These are phyloP conservation scores for Teratosphaeria epicoccoides DNA, from an alignment of 2,329 filamentous ascomycete species.

Conservation along the genomic window DNA sequence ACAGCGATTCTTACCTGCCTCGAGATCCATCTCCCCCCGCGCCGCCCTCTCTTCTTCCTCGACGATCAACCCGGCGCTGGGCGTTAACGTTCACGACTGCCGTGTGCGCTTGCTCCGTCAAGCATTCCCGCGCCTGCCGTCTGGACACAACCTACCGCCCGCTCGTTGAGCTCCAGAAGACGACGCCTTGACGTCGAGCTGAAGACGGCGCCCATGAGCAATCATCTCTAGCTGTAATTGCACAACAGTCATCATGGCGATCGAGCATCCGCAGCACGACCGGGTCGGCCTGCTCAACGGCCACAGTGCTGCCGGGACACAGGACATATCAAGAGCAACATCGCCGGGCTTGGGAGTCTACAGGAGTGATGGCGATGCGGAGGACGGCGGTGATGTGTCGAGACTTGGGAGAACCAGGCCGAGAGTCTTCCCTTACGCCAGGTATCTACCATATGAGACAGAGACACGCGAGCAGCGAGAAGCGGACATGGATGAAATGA, in stretches of 20 bases:
- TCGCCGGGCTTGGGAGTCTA: constrained; percentile 60
- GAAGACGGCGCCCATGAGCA: background rate
- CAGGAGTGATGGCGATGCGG: constrained; percentile 17
- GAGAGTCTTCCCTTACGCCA: constrained; percentile 86
- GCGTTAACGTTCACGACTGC: too few relatives aligned
- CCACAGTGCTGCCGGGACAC: constrained; percentile 34
- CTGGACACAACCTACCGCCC: background rate
- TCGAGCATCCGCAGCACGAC: constrained; percentile 16
- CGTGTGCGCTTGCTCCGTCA: background rate
- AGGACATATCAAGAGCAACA: constrained; percentile 74
- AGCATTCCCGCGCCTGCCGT: background rate
- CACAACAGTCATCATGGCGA: constrained; percentile 14
- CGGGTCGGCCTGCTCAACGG: constrained; percentile 28
- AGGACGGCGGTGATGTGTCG: constrained; percentile 31
- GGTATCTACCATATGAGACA: constrained; percentile 76
- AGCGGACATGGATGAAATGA: constrained; percentile 69
- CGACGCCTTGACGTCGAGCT: background rate
- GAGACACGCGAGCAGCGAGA: constrained; percentile 72
- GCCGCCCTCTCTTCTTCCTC: background rate
- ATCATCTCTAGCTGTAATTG: constrained; percentile 4
- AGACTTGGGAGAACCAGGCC: constrained; percentile 61
- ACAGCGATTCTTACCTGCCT: background rate
- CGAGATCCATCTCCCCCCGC: too few relatives aligned
- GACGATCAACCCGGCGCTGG: too few relatives aligned
- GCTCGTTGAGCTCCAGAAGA: background rate